Conservation (phyloP, 768 basidiomycete species). For the Clitopilus passeckerianus region DNA sequence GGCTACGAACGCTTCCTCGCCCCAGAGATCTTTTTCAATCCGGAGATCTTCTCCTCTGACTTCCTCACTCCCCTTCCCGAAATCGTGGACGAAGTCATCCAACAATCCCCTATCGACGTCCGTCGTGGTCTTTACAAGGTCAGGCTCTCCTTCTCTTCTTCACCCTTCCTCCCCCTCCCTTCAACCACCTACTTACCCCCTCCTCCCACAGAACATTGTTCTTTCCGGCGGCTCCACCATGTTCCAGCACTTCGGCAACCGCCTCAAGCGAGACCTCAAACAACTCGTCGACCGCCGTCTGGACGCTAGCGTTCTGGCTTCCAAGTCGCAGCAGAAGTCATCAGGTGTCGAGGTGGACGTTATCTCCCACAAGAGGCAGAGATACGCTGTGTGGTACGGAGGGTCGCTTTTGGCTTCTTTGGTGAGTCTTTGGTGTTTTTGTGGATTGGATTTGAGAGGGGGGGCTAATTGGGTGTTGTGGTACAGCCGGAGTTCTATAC, state of each 20-base stretch:
- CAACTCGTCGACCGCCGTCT: constrained; percentile 89
- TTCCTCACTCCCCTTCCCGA: constrained; percentile 95
- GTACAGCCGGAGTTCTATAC: constrained; percentile 90
- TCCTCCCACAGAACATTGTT: constrained; percentile 77
- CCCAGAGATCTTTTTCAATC: constrained; percentile 99
- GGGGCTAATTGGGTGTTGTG: background rate
- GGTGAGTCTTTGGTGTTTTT: constrained; percentile 43
- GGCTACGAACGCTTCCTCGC: constrained; percentile 99
- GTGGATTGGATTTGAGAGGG: constrained; percentile 1
- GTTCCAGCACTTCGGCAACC: constrained; percentile 98
- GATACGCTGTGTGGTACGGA: constrained; percentile 97
- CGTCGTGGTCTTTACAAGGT: constrained; percentile 96
- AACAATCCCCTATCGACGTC: constrained; percentile 94
- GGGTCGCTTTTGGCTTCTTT: constrained; percentile 92
- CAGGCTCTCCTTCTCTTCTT: constrained; percentile 5
- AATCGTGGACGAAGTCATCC: constrained; percentile 94
- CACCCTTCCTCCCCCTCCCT: background rate
- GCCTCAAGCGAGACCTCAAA: constrained; percentile 93
- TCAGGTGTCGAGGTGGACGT: constrained; percentile 98
- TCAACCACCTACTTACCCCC: background rate
- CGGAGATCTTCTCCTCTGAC: constrained; percentile 96
- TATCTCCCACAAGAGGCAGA: constrained; percentile 96
- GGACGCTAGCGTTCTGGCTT: constrained; percentile 61
- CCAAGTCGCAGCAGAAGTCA: constrained; percentile 46
- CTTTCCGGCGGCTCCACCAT: constrained; percentile 96